Evolutionary conservation across 1,139 yeast genomes (phyloP), one percentile per base, ranked within the genome.

Genomic region (Pneumocystis jirovecii): DNA sequence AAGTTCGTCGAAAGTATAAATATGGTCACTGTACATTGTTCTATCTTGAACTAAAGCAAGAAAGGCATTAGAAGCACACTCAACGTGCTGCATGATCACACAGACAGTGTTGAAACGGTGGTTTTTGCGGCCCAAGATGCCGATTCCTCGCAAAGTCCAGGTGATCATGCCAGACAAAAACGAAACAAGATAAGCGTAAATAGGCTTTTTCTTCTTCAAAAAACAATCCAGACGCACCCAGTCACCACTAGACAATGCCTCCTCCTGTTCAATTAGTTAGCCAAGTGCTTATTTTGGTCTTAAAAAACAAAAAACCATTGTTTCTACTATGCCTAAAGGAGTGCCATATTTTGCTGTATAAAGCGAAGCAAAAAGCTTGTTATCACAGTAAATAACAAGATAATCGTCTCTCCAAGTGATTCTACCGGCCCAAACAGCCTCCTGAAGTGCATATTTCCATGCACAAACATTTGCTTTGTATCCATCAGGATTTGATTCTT

Each of bases 391-490:
- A 50, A 50, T 50, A 50, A 50, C 57, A 50, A 50, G 57, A 25
- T 50, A 50, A 50, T 50, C 57, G 21, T 7, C 4, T 10, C n/a
- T 50, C 57, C 57, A 50, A 1, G 29, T 29, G 10, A 50, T 50
- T 3, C 15, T 50, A 6, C 34, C 34, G 15, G 57, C n/a, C 57
- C 78, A 73, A 45, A 76, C 74, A 1, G 77, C 73, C 15, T 75
- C 74, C 1, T 65, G 61, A n/a, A 35, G 39, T 42, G 61, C 63
- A 21, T 34, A 56, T 31, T 50, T 61, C 61, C 65, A 64, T 19
- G 63, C 35, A 12, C 15, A n/a, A n/a, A 35, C 8, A 59, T 63
- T 64, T 56, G 62, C 66, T 15, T 50, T 21, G 57, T 40, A 45
- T 37, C 65, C 63, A 12, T 63, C 64, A 17, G 61, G 61, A 63